A percentile compares a stretch with the other conserved stretches of the same genome.
phyloP scores from a whole-genome alignment of 2,329 filamentous ascomycete species.

The Cylindrodendrum hubeiense region DNA sequence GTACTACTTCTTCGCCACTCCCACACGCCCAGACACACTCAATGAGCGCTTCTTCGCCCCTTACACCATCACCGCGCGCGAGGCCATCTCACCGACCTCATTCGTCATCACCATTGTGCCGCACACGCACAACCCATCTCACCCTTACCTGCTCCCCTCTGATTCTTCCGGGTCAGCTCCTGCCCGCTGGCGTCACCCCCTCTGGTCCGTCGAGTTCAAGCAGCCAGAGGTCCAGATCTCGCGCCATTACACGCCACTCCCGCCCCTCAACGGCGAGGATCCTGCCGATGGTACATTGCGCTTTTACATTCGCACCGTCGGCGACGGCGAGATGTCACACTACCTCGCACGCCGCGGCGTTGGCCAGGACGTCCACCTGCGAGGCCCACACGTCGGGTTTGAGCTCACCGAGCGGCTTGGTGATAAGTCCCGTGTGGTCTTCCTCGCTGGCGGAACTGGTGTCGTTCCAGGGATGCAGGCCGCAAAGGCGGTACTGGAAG shows the following conservation, averaged over 20 bases:
- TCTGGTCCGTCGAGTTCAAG: slow-evolving; percentile 94
- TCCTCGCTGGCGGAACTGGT: slow-evolving; percentile 92
- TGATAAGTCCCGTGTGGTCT: slow-evolving; percentile 68
- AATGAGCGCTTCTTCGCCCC: slow-evolving; percentile 73
- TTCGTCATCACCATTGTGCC: slow-evolving; percentile 76
- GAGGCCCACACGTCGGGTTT: slow-evolving; percentile 83
- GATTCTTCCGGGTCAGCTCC: neutral
- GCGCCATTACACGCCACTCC: slow-evolving; percentile 90
- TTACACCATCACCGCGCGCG: slow-evolving; percentile 73
- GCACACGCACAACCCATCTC: slow-evolving; percentile 43
- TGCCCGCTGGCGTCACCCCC: slow-evolving; percentile 60
- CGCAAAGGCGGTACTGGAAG: slow-evolving; percentile 70
- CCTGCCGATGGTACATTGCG: slow-evolving; percentile 64
- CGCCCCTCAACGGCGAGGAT: slow-evolving; percentile 56
- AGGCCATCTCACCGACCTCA: slow-evolving; percentile 74
- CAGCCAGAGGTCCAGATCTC: slow-evolving; percentile 95
- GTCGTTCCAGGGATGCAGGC: slow-evolving; percentile 91
- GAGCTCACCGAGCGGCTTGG: slow-evolving; percentile 54
- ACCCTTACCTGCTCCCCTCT: slow-evolving; percentile 42
- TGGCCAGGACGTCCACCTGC: slow-evolving; percentile 77
- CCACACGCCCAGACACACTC: slow-evolving; percentile 53
- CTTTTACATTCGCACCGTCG: slow-evolving; percentile 83
- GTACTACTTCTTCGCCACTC: slow-evolving; percentile 44
- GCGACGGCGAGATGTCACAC: slow-evolving; percentile 85
- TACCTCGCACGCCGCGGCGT: slow-evolving; percentile 78